Evolutionary conservation across 768 basidiomycete species (phyloP), one percentile per base, ranked within the genome.

Genomic region (Lepiota venenata): DNA sequence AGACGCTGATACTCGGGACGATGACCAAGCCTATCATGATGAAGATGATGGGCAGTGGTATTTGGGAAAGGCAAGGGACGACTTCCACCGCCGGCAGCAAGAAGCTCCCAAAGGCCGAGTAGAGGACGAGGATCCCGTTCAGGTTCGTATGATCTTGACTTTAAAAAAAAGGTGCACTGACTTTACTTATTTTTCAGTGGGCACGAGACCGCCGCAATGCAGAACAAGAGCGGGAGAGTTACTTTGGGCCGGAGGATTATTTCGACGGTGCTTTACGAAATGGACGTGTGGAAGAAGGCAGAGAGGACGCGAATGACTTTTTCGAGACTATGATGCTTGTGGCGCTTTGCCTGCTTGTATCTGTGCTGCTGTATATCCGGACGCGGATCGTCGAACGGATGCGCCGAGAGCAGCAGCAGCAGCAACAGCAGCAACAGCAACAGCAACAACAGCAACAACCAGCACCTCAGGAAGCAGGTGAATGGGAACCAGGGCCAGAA

Each of bases 211-310:
- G 86, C 42, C 76, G 86, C 58, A 82, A 82, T 47, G 83, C 82
- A 2, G 90, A 89, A 57, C 79, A 79, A 52, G 88, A 88, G 25
- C 80, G 83, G 21, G 87, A 91, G 25, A 75, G 77, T 47, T 91
- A 92, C 55, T 84, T 84, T 58, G 86, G 85, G 7, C 85, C 89
- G 0, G 92, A 94, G 44, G 91, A 92, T 63, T 91, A 91, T 67
- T 87, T 85, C 60, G 89, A 91, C 25, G 87, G 75, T 2, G 79
- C 82, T 4, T 55, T 83, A 58, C 79, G 85, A 20, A 81, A 81
- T 12, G 77, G 80, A 3, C 71, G 79, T 47, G 78, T 83, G 12
- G 84, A 82, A 14, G 84, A 87, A 16, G 82, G 77, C n/a, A 32
- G 18, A 25, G 27, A 55, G 41, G 82, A 81, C 1, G 68, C 66